Evolutionary conservation across 2,329 filamentous ascomycete genomes (phyloP).

Genomic region (Corinectria fuckeliana): DNA sequence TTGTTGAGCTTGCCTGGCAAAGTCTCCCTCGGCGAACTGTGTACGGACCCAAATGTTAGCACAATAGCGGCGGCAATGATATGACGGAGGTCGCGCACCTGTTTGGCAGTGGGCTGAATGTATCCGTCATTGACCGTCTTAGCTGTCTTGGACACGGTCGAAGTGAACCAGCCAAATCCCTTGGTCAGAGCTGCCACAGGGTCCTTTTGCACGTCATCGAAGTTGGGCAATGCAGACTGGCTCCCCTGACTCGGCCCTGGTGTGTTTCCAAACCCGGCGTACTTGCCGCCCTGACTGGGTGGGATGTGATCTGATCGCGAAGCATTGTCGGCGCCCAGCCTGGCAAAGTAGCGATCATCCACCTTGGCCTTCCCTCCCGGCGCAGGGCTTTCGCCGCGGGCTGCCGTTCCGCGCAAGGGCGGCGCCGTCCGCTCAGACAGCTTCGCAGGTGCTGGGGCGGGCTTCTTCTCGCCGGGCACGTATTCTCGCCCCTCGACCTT

Average conservation of each 20-base stretch:
- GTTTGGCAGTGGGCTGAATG: conserved; percentile 90
- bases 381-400: conserved; percentile 49
- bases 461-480: conserved; percentile 72
- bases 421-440: conserved; percentile 49
- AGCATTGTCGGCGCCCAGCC: conserved; percentile 83
- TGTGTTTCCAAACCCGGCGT: conserved; percentile 85
- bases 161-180: conserved; percentile 93
- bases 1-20: conserved; percentile 70
- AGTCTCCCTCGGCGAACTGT: conserved; percentile 80
- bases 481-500: conserved; percentile 91
- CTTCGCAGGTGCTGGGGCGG: conserved; percentile 41
- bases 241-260: conserved; percentile 59
- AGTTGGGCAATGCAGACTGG: conserved; percentile 62
- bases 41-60: conserved; percentile 29
- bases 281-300: conserved; percentile 92
- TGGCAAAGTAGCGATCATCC: conserved; percentile 90
- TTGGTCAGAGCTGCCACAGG: conserved; percentile 88
- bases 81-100: conserved; percentile 58
- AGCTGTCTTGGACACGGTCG: conserved; percentile 85
- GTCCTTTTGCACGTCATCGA: conserved; percentile 92
- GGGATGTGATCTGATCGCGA: conserved; percentile 74
- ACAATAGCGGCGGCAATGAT: background rate
- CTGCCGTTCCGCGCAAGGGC: conserved; percentile 48
- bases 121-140: conserved; percentile 91
- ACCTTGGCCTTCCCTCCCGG: conserved; percentile 62